Evolutionary conservation across 1,284 basidiomycete genomes (phyloP).

Genomic region (Sutorius eximius): DNA sequence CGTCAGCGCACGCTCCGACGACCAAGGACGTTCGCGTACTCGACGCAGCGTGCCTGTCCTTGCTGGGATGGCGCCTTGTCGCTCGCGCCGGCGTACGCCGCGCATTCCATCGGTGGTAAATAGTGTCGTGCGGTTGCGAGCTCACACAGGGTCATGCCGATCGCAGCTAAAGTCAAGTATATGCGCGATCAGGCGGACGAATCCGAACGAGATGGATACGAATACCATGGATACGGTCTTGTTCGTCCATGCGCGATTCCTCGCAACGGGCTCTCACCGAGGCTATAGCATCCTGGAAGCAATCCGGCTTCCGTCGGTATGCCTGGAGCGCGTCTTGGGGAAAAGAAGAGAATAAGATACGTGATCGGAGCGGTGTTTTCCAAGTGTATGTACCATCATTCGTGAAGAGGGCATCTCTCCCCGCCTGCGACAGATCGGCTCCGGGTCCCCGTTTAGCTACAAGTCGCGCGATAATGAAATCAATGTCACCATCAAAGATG

Average conservation of each 20-base stretch:
- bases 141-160: conserved; percentile 76
- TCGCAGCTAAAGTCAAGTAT: conserved; percentile 50
- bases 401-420: conserved; percentile 16
- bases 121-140: conserved; percentile 66
- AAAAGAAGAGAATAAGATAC: conserved; percentile 11
- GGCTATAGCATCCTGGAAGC: conserved; percentile 56
- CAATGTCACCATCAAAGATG: conserved; percentile 23
- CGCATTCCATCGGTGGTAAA: conserved; percentile 66
- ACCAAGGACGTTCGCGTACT: conserved; percentile 39
- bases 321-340: conserved; percentile 23
- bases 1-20: conserved; percentile 2
- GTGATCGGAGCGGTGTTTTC: conserved; percentile 6
- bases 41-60: conserved; percentile 52
- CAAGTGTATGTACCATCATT: conserved; percentile 18
- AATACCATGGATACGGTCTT: conserved; percentile 54
- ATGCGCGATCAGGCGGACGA: conserved; percentile 17
- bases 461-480: conserved; percentile 12
- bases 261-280: conserved; percentile 50
- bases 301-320: conserved; percentile 51
- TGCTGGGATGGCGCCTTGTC: conserved; percentile 13
- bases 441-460: conserved; percentile 14
- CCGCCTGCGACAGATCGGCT: conserved; percentile 22
- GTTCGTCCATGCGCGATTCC: conserved; percentile 59
- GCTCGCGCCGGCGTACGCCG: conserved; percentile 36
- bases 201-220: conserved; percentile 1